Base-by-base conservation (phyloP, 768 basidiomycete genomes). In the Termitomyces titanicus region DNA sequence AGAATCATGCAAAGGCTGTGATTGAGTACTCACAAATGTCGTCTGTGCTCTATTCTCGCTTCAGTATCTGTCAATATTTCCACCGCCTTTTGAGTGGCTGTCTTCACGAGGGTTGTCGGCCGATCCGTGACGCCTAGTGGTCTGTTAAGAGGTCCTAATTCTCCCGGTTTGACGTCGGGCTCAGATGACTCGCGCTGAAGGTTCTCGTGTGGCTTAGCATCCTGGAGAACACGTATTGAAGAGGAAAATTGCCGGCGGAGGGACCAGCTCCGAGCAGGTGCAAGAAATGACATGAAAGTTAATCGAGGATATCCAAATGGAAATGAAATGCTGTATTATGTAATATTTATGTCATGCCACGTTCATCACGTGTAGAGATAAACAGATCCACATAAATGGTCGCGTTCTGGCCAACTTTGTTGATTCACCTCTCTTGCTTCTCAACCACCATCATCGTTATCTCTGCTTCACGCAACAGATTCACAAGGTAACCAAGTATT, bases 121-220 rank as follows among this genome's bases (percentile, higher is more conserved):
- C 78, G 75, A 53, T 87, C 81, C 39, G 73, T 71, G 34, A 94
- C 79, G n/a, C 94, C 94, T 10, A 95, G 73, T 9, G 94, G 92
- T 20, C 89, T 72, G 53, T 74, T 77, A 27, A 91, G 70, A 24
- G 72, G 69, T 37, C 67, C 68, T 29, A 79, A 55, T 5, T 62
- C 63, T 31, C 58, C 53, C 22, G 58, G 53, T 47, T 64, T 65
- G 5, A 55, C 59, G 22, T 59, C 55, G 3, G 64, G 48, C 3
- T 51, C 54, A 59, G 61, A 53, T 53, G 55, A 42, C 25, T 63
- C 59, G 56, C 54, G 40, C 31, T 61, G 40, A 5, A 55, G 47
- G 6, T 13, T 48, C 22, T 29, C 44, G 44, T n/a, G 29, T 39
- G 39, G 22, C 44, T 22, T 57, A 31, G 5, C 39, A 47, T 55